Evolutionary conservation across 805 yeast genomes (phyloP).

Genomic region (Groenewaldozyma tartarivorans): DNA sequence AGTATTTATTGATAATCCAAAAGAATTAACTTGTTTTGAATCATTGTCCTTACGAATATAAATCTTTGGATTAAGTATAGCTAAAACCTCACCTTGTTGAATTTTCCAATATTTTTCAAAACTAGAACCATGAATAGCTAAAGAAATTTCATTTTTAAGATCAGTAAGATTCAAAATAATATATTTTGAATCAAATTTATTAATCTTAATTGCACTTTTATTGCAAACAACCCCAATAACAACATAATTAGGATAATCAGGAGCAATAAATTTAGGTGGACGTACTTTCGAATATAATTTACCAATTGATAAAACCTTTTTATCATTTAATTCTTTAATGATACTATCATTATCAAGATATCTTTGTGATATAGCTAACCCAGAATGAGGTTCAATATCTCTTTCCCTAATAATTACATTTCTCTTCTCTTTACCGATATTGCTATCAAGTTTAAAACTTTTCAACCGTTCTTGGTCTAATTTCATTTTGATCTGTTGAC

Average conservation of each 20-base stretch:
- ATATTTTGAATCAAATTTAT: constrained; percentile 37
- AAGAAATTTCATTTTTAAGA: constrained; percentile 47
- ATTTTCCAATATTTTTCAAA: constrained; percentile 66
- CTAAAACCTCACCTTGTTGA: constrained; percentile 63
- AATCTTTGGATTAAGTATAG: constrained; percentile 65
- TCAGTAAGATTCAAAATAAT: constrained; percentile 58
- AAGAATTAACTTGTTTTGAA: constrained; percentile 32
- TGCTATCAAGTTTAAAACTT: constrained; percentile 4
- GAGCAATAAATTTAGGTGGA: constrained; percentile 63
- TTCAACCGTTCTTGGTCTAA: constrained; percentile 3
- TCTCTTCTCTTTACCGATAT: constrained; percentile 1
- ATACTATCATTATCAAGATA: constrained; percentile 36
- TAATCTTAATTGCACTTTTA: constrained; percentile 44
- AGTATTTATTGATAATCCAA: constrained; percentile 48
- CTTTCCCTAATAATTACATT: neutral
- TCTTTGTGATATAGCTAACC: constrained; percentile 35
- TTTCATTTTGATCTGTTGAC: neutral
- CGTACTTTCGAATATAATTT: constrained; percentile 53
- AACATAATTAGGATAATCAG: constrained; percentile 69
- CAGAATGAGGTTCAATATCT: constrained; percentile 35
- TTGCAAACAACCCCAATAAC: constrained; percentile 56
- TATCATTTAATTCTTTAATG: constrained; percentile 33
- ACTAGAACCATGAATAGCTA: constrained; percentile 58
- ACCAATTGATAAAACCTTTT: constrained; percentile 47
- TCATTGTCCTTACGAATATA: constrained; percentile 21